Base-by-base conservation (phyloP, 2,329 filamentous ascomycete genomes). In the Samsoniella hepiali region DNA sequence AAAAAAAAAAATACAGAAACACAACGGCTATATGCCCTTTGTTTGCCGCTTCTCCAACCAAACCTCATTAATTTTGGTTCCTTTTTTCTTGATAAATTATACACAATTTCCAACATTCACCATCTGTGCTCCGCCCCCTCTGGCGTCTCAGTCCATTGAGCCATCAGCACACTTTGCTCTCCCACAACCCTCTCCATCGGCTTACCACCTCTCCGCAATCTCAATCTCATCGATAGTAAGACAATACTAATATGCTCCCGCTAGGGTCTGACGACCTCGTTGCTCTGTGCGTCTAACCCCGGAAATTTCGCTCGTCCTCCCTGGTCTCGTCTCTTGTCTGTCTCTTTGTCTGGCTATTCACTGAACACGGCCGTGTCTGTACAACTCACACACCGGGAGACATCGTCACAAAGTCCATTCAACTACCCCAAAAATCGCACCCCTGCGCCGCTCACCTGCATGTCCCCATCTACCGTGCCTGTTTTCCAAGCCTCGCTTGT, bases 141-240 rank as follows among this genome's bases (percentile, higher is more conserved):
- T 22, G 22, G 22, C 22, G 22, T 22, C 22, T 22, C 22, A 22
- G 22, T 22, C 22, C 22, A 22, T 22, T 22, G 22, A 7, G 8
- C 15, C 9, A 36, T n/a, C 11, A 13, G 31, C 32, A 15, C 32
- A 27, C 42, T 31, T 6, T 22, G 15, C 31, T 22, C 17, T 27
- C 42, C 17, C 10, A 7, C 13, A 42, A 42, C 22, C 47, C 31
- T 53, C 47, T n/a, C 47, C 58, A 60, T 53, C 47, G 47, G 34
- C 58, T 53, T 53, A 60, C 47, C 17, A 40, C 29, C 36, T 40
- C 47, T 44, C 36, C 58, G 58, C 58, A 51, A 60, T 53, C 58
- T 53, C 32, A 40, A 60, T 60, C 58, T 53, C 58, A 60, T 60
- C 36, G 11, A 49, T 44, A 51, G 47, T 60, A 60, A 60, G 58